Evolutionary conservation across 176 grass and related monocot species (phyloP), one percentile per base, ranked within the genome.

Genomic region (Puccinellia tenuiflora): DNA sequence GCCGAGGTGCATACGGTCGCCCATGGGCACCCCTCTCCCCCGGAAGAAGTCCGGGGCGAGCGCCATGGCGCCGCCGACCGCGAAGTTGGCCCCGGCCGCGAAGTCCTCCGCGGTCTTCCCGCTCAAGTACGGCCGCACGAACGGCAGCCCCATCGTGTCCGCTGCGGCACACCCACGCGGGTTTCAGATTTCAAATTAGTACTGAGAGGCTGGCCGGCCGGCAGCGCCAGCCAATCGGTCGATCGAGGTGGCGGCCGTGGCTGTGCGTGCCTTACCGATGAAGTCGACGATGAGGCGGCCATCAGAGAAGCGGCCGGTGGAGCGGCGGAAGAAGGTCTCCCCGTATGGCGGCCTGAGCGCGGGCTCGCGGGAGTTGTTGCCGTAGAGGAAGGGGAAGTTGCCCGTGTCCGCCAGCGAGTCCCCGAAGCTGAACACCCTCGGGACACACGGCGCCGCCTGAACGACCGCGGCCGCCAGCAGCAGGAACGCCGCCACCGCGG

Each of bases 351-450:
- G 59, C 13, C 76, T 48, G 79, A 88, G 72, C 35, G 78, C 82
- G 26, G 82, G 54, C 83, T 91, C 78, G 48, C 79, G 34, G 33
- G 76, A 70, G 85, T 68, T 37, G 31, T 84, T 71, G n/a, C 70
- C 63, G 87, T 43, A 79, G 62, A 79, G 52, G 82, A 79, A 83
- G 37, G 73, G 48, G 43, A 38, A 85, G 86, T 97, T 97, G 28
- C 95, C 95, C 52, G 92, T 97, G 81, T 97, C 95, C 48, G 88
- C 48, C 54, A 94, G 82, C n/a, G 95, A 97, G 81, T 97, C 95
- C 26, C 92, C 95, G 33, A 97, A 97, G 86, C 78, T 83, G 84
- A 94, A 88, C 75, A 97, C 22, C 29, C 88, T 81, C 34, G 48
- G 83, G 76, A 87, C 92, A 51, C 95, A 97, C 63, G 76, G 73